Evolutionary conservation across 306 rosid genomes (phyloP).

Genomic region (Chamaecrista fasciculata): DNA sequence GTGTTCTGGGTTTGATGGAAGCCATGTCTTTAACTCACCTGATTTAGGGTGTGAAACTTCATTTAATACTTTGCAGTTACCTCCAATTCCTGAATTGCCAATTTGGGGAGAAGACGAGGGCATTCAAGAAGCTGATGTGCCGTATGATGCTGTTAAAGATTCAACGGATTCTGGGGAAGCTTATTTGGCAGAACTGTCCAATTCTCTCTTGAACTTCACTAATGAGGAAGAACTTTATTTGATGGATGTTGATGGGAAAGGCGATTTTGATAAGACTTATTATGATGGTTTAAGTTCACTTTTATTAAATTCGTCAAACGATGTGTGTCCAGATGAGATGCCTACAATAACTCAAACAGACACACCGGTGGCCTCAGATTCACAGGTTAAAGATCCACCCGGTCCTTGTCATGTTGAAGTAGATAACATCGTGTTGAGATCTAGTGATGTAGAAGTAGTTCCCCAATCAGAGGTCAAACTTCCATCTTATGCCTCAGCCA

Average conservation of each 20-base stretch:
- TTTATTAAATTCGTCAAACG: conserved; percentile 56
- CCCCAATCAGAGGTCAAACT: conserved; percentile 38
- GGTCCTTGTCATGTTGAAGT: conserved; percentile 39
- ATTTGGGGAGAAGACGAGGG: conserved; percentile 53
- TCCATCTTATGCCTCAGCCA: conserved; percentile 46
- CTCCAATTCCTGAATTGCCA: conserved; percentile 65
- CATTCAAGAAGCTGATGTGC: conserved; percentile 39
- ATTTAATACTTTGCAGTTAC: conserved; percentile 54
- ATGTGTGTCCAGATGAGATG: conserved; percentile 41
- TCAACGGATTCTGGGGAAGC: conserved; percentile 48
- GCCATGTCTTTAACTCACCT: conserved; percentile 53
- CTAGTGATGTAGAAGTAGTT: conserved; percentile 38
- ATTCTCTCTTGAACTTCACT: conserved; percentile 72
- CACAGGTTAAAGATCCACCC: conserved; percentile 33
- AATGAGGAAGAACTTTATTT: conserved; percentile 75
- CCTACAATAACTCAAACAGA: conserved; percentile 37
- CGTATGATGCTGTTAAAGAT: conserved; percentile 45
- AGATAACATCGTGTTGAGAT: conserved; percentile 35
- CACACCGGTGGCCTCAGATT: conserved; percentile 35
- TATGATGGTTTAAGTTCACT: conserved; percentile 88
- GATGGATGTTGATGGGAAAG: conserved; percentile 63
- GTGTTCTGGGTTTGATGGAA: conserved; percentile 57
- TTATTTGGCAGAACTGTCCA: conserved; percentile 74
- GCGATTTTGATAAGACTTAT: conserved; percentile 68
- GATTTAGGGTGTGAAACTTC: conserved; percentile 61